Conservation (phyloP, 2,329 filamentous ascomycete species). For the Trichoderma guizhouense region DNA sequence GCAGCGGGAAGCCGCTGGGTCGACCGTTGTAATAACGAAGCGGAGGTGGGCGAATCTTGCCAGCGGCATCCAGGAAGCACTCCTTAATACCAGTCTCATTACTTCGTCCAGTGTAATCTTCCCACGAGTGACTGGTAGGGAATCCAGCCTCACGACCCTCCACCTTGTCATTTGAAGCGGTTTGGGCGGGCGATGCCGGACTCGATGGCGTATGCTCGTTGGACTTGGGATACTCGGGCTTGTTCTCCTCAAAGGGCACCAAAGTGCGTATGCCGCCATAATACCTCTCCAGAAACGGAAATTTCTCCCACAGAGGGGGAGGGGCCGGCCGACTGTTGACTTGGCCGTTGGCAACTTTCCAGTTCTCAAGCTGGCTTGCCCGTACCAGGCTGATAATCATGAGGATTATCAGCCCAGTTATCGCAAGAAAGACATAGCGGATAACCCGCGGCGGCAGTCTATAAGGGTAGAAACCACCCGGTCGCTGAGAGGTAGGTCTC, state of each 20-base stretch:
- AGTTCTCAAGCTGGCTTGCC: constrained; percentile 69
- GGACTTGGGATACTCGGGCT: constrained; percentile 74
- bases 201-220: constrained; percentile 47
- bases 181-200: constrained; percentile 16
- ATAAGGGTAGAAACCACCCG: constrained; percentile 43
- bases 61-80: constrained; percentile 73
- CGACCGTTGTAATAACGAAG: constrained; percentile 74
- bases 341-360: constrained; percentile 53
- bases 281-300: constrained; percentile 81
- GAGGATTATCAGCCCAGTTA: constrained; percentile 67
- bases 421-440: constrained; percentile 70
- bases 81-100: constrained; percentile 57
- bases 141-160: constrained; percentile 22
- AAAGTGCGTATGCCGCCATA: constrained; percentile 81
- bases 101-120: constrained; percentile 33
- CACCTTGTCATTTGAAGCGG: constrained; percentile 12
- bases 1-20: constrained; percentile 78
- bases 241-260: constrained; percentile 61
- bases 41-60: constrained; percentile 63
- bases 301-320: constrained; percentile 77
- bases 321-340: constrained; percentile 48
- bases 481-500: constrained; percentile 20
- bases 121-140: constrained; percentile 33
- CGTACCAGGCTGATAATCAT: constrained; percentile 75
- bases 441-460: constrained; percentile 70